These are phyloP conservation scores for Hibiscus mutabilis DNA, from an alignment of 345 rosid genomes.

Conservation along the genomic window DNA sequence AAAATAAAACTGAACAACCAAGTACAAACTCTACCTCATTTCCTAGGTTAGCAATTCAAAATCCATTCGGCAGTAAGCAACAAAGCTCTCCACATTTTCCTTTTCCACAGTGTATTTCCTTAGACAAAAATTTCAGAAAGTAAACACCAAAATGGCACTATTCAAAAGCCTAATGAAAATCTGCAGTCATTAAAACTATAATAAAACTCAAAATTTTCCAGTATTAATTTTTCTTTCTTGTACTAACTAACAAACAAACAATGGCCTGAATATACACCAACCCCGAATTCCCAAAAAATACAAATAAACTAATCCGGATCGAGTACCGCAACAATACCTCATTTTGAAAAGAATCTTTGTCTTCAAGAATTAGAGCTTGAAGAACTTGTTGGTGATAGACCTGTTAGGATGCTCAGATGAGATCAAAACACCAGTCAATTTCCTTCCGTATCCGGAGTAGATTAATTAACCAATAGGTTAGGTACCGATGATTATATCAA, in stretches of 20 bases:
- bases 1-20: not conserved
- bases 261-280: not conserved
- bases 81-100: not conserved
- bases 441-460: too few species aligned
- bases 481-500: too few species aligned
- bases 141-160: not conserved
- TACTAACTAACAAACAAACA: not conserved
- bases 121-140: not conserved
- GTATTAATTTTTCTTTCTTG: not conserved
- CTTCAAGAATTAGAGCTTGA: too few species aligned
- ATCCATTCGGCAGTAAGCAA: not conserved
- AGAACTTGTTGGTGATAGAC: too few species aligned
- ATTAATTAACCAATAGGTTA: too few species aligned
- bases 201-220: not conserved
- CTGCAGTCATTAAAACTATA: not conserved
- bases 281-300: too few species aligned
- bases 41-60: not conserved
- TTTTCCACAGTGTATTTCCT: not conserved
- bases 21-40: not conserved
- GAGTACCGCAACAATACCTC: too few species aligned
- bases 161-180: not conserved
- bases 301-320: too few species aligned
- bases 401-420: too few species aligned
- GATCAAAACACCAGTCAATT: too few species aligned
- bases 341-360: too few species aligned